Conservation (phyloP, 2,329 filamentous ascomycete genomes). For the Penicillium sp. region DNA sequence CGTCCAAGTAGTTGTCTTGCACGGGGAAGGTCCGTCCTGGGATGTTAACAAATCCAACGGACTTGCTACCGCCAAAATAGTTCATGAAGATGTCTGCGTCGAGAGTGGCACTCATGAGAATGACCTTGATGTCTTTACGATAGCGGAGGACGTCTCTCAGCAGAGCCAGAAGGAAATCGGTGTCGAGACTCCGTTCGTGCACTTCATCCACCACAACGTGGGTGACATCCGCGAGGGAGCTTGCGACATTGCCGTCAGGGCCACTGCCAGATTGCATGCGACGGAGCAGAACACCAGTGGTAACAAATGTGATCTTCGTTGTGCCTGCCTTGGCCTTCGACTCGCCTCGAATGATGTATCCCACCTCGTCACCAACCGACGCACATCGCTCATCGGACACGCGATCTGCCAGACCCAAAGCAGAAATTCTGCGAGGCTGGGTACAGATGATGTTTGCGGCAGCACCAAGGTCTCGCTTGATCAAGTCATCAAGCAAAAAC, state of each 20-base stretch:
- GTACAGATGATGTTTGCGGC: slow-evolving; percentile 88
- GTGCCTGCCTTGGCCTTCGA: slow-evolving; percentile 60
- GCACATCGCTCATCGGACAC: slow-evolving; percentile 86
- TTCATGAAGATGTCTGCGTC: slow-evolving; percentile 75
- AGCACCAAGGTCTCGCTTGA: slow-evolving; percentile 62
- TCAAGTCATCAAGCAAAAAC: slow-evolving; percentile 87
- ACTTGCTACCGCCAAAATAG: slow-evolving; percentile 66
- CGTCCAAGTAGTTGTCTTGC: slow-evolving; percentile 79
- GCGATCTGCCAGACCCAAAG: slow-evolving; percentile 83
- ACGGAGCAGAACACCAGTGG: slow-evolving; percentile 82
- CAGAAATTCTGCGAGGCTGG: slow-evolving; percentile 87
- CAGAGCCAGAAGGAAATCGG: slow-evolving; percentile 82
- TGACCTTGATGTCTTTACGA: slow-evolving; percentile 71
- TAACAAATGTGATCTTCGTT: slow-evolving; percentile 91
- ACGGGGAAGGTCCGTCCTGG: slow-evolving; percentile 83
- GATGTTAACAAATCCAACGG: slow-evolving; percentile 76
- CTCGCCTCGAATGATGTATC: slow-evolving; percentile 85
- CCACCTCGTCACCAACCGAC: slow-evolving; percentile 74
- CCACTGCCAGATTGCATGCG: slow-evolving; percentile 85
- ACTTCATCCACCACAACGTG: slow-evolving; percentile 96
- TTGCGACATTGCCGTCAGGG: slow-evolving; percentile 66
- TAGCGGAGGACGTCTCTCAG: slow-evolving; percentile 69
- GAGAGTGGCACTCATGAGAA: slow-evolving; percentile 93
- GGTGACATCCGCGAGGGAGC: slow-evolving; percentile 77
- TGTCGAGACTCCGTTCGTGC: slow-evolving; percentile 88